Base-by-base conservation (phyloP, 2,329 filamentous ascomycete genomes). In the Alternaria gansuensis region DNA sequence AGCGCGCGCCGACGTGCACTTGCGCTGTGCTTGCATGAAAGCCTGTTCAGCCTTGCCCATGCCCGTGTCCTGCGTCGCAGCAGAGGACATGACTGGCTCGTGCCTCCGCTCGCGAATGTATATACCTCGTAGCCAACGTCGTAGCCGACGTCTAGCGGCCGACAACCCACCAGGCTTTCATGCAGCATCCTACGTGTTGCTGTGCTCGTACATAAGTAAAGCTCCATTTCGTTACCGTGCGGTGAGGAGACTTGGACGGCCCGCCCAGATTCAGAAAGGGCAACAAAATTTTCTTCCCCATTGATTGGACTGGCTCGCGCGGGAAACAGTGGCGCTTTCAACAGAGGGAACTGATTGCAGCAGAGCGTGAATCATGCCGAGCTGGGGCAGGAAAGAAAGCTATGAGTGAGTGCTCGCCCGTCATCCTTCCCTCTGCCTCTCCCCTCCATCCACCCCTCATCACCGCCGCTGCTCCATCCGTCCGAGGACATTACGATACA, bases 321-420 rank as follows among this genome's bases (percentile, higher is more conserved):
- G 39, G 56, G 46, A 43, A 45, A 45, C 29, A 55, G 57, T 56
- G 51, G 57, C 57, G 57, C 52, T 56, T 57, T 53, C 44, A 48
- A 48, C 44, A 50, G 48, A 49, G 49, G 29, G 44, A 49, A 56
- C 53, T 63, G 67, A 69, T 69, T 68, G 64, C 57, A 67, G 57
- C 37, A 51, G 54, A 49, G 54, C 54, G 60, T 63, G 66, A 66
- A 70, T 65, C 66, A 78, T 78, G 76, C 74, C 75, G 65, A 77
- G 74, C 69, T 75, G 75, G 75, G 73, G 73, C 60, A 73, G 73
- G 64, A 75, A 74, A 57, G 69, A 72, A 64, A 78, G 75, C 75
- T 76, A 76, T 68, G 75, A 77, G 76, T 78, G 69, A 77, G 75
- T 66, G 54, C 51, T 64, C 63, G 60, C 62, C 51, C 51, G 24